These are phyloP conservation scores for Colletotrichum sublineola DNA, from an alignment of 2,329 filamentous ascomycete species.

Conservation along the genomic window DNA sequence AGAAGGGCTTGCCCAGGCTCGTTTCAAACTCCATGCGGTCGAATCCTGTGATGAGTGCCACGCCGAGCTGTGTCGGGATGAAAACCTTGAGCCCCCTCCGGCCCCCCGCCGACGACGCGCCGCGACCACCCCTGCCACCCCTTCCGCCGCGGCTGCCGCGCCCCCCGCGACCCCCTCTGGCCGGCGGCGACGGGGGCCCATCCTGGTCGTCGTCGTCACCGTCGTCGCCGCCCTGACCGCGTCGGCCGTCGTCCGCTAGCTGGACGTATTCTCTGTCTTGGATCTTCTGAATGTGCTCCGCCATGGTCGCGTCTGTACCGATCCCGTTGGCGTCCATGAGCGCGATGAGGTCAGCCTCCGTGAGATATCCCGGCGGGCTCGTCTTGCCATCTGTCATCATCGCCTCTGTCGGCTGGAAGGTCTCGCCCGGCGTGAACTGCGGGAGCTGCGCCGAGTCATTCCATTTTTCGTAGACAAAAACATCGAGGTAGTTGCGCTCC, in stretches of 20 bases:
- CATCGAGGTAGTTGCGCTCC: conserved; percentile 92
- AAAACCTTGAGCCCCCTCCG: conserved; percentile 80
- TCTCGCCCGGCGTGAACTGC: conserved; percentile 81
- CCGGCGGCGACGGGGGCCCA: conserved; percentile 53
- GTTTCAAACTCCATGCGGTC: conserved; percentile 94
- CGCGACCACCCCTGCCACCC: conserved; percentile 57
- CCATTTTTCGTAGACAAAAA: conserved; percentile 98
- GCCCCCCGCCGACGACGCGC: conserved; percentile 51
- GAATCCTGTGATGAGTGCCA: conserved; percentile 94
- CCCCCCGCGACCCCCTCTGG: conserved; percentile 58
- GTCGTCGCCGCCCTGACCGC: conserved; percentile 54
- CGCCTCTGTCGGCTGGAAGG: conserved; percentile 89
- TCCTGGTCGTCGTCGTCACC: conserved; percentile 57
- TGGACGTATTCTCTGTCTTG: conserved; percentile 90
- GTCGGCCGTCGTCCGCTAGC: conserved; percentile 63
- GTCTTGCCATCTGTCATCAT: conserved; percentile 94
- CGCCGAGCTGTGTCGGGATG: conserved; percentile 90
- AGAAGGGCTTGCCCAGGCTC: conserved; percentile 93
- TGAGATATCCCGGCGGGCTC: conserved; percentile 84
- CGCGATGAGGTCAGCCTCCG: conserved; percentile 93
- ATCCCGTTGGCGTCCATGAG: conserved; percentile 99
- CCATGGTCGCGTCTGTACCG: conserved; percentile 98
- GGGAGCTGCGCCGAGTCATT: conserved; percentile 88
- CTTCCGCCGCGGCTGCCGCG: conserved; percentile 59
- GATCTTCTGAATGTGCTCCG: conserved; percentile 97